These are phyloP conservation scores for Gastrodia elata DNA, from an alignment of 106 monocot genomes.

Conservation along the genomic window DNA sequence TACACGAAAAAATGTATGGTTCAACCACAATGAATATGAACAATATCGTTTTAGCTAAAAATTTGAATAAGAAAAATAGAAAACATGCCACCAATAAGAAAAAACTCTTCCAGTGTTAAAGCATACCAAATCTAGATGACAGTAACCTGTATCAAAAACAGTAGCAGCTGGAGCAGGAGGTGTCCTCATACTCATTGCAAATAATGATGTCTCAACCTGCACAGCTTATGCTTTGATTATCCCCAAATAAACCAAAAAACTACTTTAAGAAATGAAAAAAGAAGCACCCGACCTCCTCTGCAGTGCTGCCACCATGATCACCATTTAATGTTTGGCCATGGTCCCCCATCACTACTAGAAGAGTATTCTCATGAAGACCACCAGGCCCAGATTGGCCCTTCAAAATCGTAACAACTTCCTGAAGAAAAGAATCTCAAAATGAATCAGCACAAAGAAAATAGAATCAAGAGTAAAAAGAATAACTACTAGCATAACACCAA, in stretches of 20 bases:
- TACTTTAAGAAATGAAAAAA: background rate
- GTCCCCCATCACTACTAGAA: constrained; percentile 91
- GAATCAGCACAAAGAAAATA: no score
- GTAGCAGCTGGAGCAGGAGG: constrained; percentile 42
- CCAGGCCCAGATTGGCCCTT: constrained; percentile 64
- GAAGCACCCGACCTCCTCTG: constrained; percentile 61
- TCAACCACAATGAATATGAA: background rate
- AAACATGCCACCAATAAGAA: background rate
- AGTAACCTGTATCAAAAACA: constrained; percentile 40
- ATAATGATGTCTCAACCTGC: constrained; percentile 89
- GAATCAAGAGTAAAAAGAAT: background rate
- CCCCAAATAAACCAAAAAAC: constrained; percentile 6
- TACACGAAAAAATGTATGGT: background rate
- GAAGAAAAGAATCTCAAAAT: background rate
- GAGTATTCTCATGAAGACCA: constrained; percentile 80
- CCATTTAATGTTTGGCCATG: constrained; percentile 96
- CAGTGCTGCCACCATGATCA: constrained; percentile 96
- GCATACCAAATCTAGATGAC: constrained; percentile 46
- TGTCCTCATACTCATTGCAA: constrained; percentile 69
- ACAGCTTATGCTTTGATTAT: constrained; percentile 9
- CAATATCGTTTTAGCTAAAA: background rate
- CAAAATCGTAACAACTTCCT: constrained; percentile 70
- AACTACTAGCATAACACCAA: background rate
- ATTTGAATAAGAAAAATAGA: background rate
- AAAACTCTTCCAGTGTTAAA: background rate